phyloP scores from a whole-genome alignment of 129 eudicot genomes.

The Escallonia rubra region DNA sequence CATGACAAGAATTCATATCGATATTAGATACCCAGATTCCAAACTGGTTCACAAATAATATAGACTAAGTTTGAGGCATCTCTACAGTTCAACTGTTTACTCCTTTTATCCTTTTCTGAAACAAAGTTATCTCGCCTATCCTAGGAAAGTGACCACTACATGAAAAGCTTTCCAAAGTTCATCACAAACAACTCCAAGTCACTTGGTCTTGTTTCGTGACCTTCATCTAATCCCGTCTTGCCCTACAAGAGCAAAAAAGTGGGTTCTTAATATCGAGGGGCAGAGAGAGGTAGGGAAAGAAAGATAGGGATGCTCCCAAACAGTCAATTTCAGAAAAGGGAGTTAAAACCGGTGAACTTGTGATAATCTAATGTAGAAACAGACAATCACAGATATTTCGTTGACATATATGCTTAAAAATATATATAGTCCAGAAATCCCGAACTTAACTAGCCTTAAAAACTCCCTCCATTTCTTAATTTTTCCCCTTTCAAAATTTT shows the following conservation, averaged over 20 bases:
- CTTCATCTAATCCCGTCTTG: constrained; percentile 41
- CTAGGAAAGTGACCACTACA: not conserved
- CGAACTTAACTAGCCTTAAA: too few species aligned
- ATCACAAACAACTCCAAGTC: constrained; percentile 12
- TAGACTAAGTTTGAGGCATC: not conserved
- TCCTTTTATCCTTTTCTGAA: not conserved
- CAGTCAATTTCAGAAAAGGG: too few species aligned
- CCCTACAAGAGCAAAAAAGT: constrained; percentile 36
- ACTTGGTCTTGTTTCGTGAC: constrained; percentile 20
- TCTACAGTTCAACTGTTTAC: not conserved
- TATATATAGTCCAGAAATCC: too few species aligned
- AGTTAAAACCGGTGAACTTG: too few species aligned
- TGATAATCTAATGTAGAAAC: too few species aligned
- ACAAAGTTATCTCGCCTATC: not conserved
- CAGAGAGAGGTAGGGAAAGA: too few species aligned
- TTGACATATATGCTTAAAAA: too few species aligned
- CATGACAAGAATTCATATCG: not conserved
- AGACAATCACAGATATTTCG: too few species aligned
- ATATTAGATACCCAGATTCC: not conserved
- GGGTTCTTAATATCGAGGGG: too few species aligned
- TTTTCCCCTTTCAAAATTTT: too few species aligned
- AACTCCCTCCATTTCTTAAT: too few species aligned
- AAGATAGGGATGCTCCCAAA: too few species aligned
- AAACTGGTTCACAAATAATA: not conserved
- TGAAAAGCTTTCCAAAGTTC: not conserved